phyloP scores from a whole-genome alignment of 2,329 filamentous ascomycete species.

The Aphanoascus verrucosus region DNA sequence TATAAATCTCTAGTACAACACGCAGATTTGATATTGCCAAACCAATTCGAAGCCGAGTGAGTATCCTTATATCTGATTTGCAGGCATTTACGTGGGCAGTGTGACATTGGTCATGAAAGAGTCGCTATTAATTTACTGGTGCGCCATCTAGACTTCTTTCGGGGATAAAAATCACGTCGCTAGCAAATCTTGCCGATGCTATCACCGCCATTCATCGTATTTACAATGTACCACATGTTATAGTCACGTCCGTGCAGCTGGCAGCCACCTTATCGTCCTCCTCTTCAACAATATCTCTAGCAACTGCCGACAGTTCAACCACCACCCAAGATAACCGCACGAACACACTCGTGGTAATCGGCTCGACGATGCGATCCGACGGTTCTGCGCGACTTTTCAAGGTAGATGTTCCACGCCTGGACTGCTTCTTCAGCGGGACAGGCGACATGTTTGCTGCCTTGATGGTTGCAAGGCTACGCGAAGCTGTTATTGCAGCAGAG shows the following conservation, averaged over 20 bases:
- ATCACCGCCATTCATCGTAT: conserved; percentile 65
- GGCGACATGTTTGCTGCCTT: conserved; percentile 98
- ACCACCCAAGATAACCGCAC: conserved; percentile 23
- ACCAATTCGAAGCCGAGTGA: conserved; percentile 95
- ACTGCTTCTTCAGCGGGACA: conserved; percentile 92
- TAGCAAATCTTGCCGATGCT: conserved; percentile 60
- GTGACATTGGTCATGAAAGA: background rate
- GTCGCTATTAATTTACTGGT: background rate
- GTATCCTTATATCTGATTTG: conserved; percentile 20
- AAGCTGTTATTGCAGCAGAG: conserved; percentile 53
- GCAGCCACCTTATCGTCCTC: conserved; percentile 42
- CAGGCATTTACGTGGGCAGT: background rate
- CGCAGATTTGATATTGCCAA: conserved; percentile 86
- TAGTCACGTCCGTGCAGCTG: conserved; percentile 82
- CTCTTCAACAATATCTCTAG: conserved; percentile 23
- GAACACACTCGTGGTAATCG: conserved; percentile 57
- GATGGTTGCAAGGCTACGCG: conserved; percentile 74
- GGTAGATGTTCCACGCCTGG: conserved; percentile 73
- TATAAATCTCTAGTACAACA: conserved; percentile 70
- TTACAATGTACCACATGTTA: conserved; percentile 72
- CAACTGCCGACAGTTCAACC: conserved; percentile 14
- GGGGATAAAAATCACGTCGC: conserved; percentile 68
- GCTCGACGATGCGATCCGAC: conserved; percentile 56
- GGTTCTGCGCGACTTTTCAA: conserved; percentile 72
- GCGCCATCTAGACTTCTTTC: conserved; percentile 57